A percentile compares a stretch with the other conserved stretches of the same genome.
phyloP scores from a whole-genome alignment of 768 basidiomycete genomes.

The Leucosporidium yakuticum region DNA sequence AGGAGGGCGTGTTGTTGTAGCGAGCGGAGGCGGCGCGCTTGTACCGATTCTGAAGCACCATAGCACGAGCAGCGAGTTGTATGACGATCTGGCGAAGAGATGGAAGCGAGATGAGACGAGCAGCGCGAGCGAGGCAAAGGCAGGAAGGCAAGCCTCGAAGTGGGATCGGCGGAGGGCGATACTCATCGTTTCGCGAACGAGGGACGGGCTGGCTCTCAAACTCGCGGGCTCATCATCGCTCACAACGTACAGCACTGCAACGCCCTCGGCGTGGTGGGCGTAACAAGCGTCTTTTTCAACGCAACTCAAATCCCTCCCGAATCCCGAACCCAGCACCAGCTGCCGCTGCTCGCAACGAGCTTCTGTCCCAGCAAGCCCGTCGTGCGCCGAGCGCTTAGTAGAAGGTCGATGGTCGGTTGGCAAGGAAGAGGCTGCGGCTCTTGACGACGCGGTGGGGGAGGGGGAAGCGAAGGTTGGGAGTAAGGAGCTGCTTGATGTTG shows the following conservation, averaged over 20 bases:
- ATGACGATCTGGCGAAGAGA: not conserved
- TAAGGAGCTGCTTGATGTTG: slow-evolving; percentile 94
- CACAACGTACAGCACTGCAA: too few relatives aligned
- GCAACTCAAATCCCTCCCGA: not conserved
- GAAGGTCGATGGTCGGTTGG: slow-evolving; percentile 44
- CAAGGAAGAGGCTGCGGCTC: slow-evolving; percentile 71
- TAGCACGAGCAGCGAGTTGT: not conserved
- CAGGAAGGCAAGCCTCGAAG: not conserved
- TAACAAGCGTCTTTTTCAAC: not conserved
- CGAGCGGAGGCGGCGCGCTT: slow-evolving; percentile 6
- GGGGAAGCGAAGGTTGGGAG: slow-evolving; percentile 90
- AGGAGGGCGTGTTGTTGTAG: not conserved
- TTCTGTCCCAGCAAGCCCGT: not conserved
- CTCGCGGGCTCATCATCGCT: too few relatives aligned
- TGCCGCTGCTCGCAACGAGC: not conserved
- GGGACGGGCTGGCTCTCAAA: too few relatives aligned
- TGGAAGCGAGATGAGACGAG: not conserved
- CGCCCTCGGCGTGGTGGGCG: too few relatives aligned
- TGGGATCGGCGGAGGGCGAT: too few relatives aligned
- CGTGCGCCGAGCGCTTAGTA: slow-evolving; percentile 27
- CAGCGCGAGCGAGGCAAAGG: not conserved
- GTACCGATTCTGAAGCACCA: slow-evolving; percentile 11
- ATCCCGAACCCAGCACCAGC: not conserved
- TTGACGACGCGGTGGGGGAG: slow-evolving; percentile 77
- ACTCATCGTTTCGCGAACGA: too few relatives aligned